Evolutionary conservation across 2,329 filamentous ascomycete species (phyloP).

Genomic region (Colletotrichum ledebouriae): DNA sequence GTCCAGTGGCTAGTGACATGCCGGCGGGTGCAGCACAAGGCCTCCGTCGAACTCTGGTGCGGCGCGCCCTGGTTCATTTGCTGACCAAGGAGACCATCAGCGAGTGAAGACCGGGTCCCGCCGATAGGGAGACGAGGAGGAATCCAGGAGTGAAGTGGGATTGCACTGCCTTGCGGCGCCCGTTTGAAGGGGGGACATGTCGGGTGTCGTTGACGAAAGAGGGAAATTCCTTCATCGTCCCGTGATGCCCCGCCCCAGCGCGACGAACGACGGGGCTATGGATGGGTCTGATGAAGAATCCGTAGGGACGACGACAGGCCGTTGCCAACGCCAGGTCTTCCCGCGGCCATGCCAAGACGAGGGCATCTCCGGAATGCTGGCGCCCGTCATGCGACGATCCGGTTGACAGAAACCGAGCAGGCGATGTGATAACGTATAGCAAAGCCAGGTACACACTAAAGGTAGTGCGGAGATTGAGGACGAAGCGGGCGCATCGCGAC

Average conservation of each 20-base stretch:
- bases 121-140: constrained; percentile 25
- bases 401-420: constrained; percentile 16
- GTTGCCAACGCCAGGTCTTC: neutral
- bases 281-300: constrained; percentile 6
- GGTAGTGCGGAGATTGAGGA: constrained; percentile 14
- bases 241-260: constrained; percentile 10
- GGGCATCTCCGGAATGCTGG: constrained; percentile 13
- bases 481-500: neutral
- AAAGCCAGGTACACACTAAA: neutral
- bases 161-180: constrained; percentile 38
- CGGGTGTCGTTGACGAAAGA: constrained; percentile 5
- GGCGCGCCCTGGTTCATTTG: constrained; percentile 19
- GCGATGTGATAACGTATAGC: neutral
- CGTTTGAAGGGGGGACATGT: constrained; percentile 39
- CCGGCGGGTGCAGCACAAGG: constrained; percentile 16
- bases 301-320: neutral
- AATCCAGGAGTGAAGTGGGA: constrained; percentile 15
- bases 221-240: constrained; percentile 1
- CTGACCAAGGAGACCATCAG: neutral
- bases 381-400: constrained; percentile 16
- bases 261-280: constrained; percentile 13
- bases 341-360: constrained; percentile 6
- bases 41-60: constrained; percentile 33
- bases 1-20: constrained; percentile 29
- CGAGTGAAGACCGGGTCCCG: constrained; percentile 9